Evolutionary conservation across 2,329 filamentous ascomycete species (phyloP).

Genomic region (Fusarium hostae): DNA sequence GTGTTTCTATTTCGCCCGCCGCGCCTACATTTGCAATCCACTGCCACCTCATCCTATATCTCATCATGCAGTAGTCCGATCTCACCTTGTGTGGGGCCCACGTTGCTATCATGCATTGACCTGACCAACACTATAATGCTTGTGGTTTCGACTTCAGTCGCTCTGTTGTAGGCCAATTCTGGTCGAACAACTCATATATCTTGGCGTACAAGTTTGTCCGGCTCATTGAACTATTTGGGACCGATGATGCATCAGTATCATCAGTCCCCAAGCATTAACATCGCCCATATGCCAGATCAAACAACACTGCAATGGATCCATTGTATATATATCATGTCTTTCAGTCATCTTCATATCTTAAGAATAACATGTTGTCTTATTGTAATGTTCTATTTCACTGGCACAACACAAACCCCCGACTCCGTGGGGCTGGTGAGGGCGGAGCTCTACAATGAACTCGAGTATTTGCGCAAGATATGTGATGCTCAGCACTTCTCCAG

Average conservation of each 20-base stretch:
- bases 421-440: neutral
- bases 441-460: neutral
- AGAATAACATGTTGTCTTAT: neutral
- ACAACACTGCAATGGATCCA: too few species aligned
- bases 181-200: too few species aligned
- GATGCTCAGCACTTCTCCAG: neutral
- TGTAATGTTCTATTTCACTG: neutral
- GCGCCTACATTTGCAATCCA: neutral
- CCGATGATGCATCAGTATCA: neutral
- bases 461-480: neutral
- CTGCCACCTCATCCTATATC: neutral
- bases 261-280: neutral
- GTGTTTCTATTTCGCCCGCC: neutral
- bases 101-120: neutral
- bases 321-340: neutral
- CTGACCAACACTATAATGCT: neutral
- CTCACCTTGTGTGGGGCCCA: neutral
- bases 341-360: fast-evolving
- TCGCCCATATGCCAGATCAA: neutral
- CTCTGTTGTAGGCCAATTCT: neutral
- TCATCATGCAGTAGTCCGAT: neutral
- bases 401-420: neutral
- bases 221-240: neutral
- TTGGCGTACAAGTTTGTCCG: too few species aligned
- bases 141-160: neutral